A percentile compares a stretch with the other conserved stretches of the same genome.
These are phyloP conservation scores for Trypanosoma caninum DNA, from an alignment of 208 protist species.

Conservation along the genomic window DNA sequence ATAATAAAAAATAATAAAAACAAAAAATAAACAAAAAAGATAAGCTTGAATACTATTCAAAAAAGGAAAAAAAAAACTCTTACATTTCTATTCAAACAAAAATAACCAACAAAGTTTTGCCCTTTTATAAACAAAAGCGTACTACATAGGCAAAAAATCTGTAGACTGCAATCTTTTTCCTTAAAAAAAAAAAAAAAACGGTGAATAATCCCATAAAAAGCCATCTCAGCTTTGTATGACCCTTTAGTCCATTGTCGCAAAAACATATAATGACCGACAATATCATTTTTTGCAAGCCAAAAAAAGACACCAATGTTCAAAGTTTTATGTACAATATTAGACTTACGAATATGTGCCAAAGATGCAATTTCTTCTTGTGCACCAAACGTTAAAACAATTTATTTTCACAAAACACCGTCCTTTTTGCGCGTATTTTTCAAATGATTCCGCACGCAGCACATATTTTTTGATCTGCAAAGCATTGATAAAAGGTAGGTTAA, in stretches of 20 bases:
- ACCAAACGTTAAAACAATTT: conserved; percentile 19
- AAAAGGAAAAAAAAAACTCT: conserved; percentile 14
- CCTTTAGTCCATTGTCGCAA: conserved; percentile 10
- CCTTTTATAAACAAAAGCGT: conserved; percentile 8
- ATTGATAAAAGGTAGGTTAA: conserved; percentile 17
- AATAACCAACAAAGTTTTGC: conserved; percentile 13
- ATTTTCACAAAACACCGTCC: conserved; percentile 7
- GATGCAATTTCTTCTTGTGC: conserved; percentile 15
- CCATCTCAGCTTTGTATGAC: conserved; percentile 14
- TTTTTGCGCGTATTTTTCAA: conserved; percentile 22
- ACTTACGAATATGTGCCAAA: conserved; percentile 14
- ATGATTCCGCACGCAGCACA: conserved; percentile 15
- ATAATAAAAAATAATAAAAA: conserved; percentile 24
- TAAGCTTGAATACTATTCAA: too few species aligned
- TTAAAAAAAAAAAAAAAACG: conserved; percentile 22
- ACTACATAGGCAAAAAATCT: conserved; percentile 7
- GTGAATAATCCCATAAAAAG: conserved; percentile 14
- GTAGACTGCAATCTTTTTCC: conserved; percentile 8
- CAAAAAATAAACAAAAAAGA: conserved; percentile 23
- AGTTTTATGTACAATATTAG: conserved; percentile 3
- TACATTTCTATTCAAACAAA: conserved; percentile 28
- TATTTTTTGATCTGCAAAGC: conserved; percentile 28
- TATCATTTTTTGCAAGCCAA: conserved; percentile 19
- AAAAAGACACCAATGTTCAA: conserved; percentile 20
- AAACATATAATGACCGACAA: conserved; percentile 6